Conservation (phyloP, 208 protist species). For the Jaenimonas drosophilae region DNA sequence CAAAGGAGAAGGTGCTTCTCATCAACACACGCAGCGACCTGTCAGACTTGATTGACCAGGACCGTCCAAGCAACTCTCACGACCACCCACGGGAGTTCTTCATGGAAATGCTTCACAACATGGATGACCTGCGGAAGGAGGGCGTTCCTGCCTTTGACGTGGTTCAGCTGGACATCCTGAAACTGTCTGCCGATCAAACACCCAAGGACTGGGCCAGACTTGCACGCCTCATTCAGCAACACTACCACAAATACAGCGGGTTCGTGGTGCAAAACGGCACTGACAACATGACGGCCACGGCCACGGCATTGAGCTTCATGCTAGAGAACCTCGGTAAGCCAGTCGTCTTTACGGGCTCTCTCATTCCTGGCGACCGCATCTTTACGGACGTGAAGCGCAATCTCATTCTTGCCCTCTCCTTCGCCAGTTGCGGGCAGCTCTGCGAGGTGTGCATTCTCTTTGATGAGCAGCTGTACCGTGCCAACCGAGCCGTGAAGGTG, state of each 20-base stretch:
- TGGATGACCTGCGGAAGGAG: constrained; percentile 47
- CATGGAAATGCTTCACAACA: constrained; percentile 25
- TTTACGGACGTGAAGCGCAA: constrained; percentile 89
- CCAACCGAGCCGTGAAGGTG: constrained; percentile 86
- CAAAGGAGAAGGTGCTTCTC: constrained; percentile 30
- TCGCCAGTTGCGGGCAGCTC: constrained; percentile 79
- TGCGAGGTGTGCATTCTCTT: constrained; percentile 95
- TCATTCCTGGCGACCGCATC: constrained; percentile 78
- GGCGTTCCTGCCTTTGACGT: constrained; percentile 54
- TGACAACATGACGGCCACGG: constrained; percentile 94
- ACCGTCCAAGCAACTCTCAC: background rate
- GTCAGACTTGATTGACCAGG: constrained; percentile 21
- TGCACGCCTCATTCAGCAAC: constrained; percentile 42
- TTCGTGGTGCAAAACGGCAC: constrained; percentile 96
- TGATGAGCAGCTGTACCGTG: constrained; percentile 90
- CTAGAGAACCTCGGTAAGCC: constrained; percentile 95
- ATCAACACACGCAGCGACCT: constrained; percentile 56
- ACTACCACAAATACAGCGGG: constrained; percentile 91
- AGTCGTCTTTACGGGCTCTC: constrained; percentile 95
- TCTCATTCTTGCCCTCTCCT: constrained; percentile 67
- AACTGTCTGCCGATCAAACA: constrained; percentile 52
- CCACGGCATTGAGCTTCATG: constrained; percentile 94
- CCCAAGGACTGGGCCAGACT: constrained; percentile 66
- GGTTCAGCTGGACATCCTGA: constrained; percentile 32
- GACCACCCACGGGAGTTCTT: constrained; percentile 19